These are phyloP conservation scores for Crithidia brevicula DNA, from an alignment of 208 protist genomes.

Conservation along the genomic window DNA sequence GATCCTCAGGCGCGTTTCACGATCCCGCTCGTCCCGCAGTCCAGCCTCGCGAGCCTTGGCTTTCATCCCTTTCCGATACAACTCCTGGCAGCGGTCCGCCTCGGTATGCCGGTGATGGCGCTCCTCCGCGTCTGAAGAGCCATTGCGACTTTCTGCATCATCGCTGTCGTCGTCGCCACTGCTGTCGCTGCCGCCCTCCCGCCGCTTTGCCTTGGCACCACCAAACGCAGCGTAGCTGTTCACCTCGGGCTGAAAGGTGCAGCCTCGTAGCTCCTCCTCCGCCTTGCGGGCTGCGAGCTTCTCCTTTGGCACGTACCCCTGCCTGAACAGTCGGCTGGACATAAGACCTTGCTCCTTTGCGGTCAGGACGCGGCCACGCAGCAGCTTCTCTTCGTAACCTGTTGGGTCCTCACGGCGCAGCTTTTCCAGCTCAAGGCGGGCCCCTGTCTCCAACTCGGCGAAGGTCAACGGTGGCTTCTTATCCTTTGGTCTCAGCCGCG, in stretches of 20 bases:
- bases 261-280: constrained; percentile 38
- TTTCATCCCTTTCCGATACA: constrained; percentile 53
- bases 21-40: constrained; percentile 45
- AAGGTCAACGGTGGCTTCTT: constrained; percentile 25
- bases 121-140: background rate
- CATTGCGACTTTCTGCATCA: background rate
- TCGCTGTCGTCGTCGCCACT: background rate
- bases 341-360: constrained; percentile 39
- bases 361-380: constrained; percentile 37
- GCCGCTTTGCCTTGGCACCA: background rate
- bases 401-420: constrained; percentile 33
- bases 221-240: constrained; percentile 29
- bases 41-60: constrained; percentile 24
- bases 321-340: constrained; percentile 42
- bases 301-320: constrained; percentile 47
- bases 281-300: constrained; percentile 39
- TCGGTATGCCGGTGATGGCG: constrained; percentile 3
- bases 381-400: constrained; percentile 39
- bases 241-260: constrained; percentile 61
- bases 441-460: constrained; percentile 30
- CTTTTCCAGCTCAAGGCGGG: constrained; percentile 46
- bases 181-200: background rate
- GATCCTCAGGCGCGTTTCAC: constrained; percentile 47
- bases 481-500: background rate
- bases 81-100: constrained; percentile 42